Evolutionary conservation across 192 early-diverging fungal species (phyloP).

Genomic region (Rhizophagus prolifer): DNA sequence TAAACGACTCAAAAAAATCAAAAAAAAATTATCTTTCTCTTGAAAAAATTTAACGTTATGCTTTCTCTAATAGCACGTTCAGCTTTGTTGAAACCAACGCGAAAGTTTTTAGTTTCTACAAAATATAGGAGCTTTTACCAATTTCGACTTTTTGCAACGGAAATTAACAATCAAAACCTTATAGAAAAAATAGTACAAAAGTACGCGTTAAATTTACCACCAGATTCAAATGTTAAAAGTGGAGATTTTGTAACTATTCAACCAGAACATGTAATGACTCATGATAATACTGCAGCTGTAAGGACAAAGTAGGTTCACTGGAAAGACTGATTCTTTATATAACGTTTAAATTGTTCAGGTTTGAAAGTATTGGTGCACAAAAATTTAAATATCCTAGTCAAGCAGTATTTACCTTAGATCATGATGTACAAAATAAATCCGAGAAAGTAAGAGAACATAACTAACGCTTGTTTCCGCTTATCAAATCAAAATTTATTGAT

Average conservation of each 20-base stretch:
- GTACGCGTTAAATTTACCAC: constrained; percentile 76
- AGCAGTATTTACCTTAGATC: constrained; percentile 95
- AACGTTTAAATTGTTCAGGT: constrained; percentile 49
- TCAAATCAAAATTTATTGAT: not conserved
- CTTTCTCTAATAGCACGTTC: not conserved
- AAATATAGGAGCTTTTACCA: not conserved
- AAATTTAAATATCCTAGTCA: constrained; percentile 75
- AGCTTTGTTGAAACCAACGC: not conserved
- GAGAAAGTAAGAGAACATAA: constrained; percentile 57
- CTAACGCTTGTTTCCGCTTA: not conserved
- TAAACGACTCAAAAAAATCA: too few relatives aligned
- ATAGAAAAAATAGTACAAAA: constrained; percentile 96
- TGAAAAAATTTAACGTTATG: too few relatives aligned
- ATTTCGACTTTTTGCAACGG: not conserved
- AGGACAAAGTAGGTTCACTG: constrained; percentile 71
- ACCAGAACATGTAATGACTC: constrained; percentile 92
- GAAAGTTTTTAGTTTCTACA: not conserved
- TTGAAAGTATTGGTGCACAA: constrained; percentile 87
- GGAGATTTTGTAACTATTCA: constrained; percentile 95
- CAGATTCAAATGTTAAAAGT: constrained; percentile 67
- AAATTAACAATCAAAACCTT: constrained; percentile 65
- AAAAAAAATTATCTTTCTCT: too few relatives aligned
- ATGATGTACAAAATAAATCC: constrained; percentile 96
- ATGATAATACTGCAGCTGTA: constrained; percentile 96
- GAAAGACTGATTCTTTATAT: not conserved